Evolutionary conservation across 1,284 basidiomycete genomes (phyloP).

Genomic region (Rhodofomes roseus): DNA sequence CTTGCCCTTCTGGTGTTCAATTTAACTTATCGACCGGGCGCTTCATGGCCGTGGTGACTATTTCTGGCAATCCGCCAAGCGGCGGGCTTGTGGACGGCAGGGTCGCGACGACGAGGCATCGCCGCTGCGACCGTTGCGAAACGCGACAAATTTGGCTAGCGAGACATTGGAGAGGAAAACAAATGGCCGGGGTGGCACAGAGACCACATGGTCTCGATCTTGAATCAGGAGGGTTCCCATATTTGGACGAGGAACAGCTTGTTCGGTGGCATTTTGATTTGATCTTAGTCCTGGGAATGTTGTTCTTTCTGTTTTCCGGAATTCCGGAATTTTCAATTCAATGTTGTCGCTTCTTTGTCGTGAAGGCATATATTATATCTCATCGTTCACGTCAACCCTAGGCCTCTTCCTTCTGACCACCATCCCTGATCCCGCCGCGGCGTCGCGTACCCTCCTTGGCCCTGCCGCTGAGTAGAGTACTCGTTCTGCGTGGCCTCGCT

Average conservation of each 20-base stretch:
- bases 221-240: slow-evolving; percentile 20
- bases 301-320: slow-evolving; percentile 32
- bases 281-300: slow-evolving; percentile 29
- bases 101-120: not conserved
- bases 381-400: slow-evolving; percentile 24
- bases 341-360: slow-evolving; percentile 32
- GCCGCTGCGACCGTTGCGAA: not conserved
- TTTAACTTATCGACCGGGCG: slow-evolving; percentile 2
- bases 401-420: slow-evolving; percentile 16
- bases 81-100: not conserved
- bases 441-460: not conserved
- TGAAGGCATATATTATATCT: slow-evolving; percentile 28
- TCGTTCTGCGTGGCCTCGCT: not conserved
- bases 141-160: not conserved
- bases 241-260: slow-evolving; percentile 20
- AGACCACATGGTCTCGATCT: slow-evolving; percentile 8
- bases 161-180: not conserved
- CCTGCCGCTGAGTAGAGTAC: not conserved
- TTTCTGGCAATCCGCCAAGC: not conserved
- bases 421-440: slow-evolving; percentile 2
- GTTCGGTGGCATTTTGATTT: slow-evolving; percentile 24
- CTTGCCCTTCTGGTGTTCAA: not conserved
- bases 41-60: not conserved
- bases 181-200: slow-evolving; percentile 3
- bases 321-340: slow-evolving; percentile 30